phyloP scores from a whole-genome alignment of 1,139 yeast genomes.

The Sugiyamaella paludigena region DNA sequence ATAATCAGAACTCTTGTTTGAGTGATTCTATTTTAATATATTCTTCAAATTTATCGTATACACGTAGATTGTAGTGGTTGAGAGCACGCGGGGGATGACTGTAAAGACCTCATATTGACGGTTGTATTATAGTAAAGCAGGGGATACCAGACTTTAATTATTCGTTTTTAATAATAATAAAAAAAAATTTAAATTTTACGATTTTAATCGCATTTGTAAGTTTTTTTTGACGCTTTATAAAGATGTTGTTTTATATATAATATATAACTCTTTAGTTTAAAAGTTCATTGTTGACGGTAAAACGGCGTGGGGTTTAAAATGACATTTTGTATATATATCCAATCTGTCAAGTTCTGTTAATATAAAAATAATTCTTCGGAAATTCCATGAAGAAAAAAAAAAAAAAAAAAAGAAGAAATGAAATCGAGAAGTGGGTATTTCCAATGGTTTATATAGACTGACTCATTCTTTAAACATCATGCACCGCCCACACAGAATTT shows the following conservation, averaged over 20 bases:
- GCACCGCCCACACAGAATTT: conserved; percentile 2
- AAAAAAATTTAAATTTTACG: conserved; percentile 3
- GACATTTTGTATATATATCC: conserved; percentile 13
- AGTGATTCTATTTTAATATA: background rate
- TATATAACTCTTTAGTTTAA: conserved; percentile 7
- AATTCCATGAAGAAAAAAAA: conserved; percentile 4
- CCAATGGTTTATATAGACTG: conserved; percentile 13
- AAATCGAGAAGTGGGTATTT: background rate
- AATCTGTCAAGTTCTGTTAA: background rate
- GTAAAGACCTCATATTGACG: conserved; percentile 19
- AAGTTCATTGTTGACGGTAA: conserved; percentile 4
- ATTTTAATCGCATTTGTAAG: too few species aligned
- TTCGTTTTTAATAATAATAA: conserved; percentile 7
- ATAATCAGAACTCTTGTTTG: background rate
- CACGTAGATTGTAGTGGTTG: conserved; percentile 13
- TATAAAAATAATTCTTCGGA: too few species aligned
- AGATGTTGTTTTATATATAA: conserved; percentile 5
- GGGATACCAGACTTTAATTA: conserved; percentile 10
- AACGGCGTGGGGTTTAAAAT: conserved; percentile 14
- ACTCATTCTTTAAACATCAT: background rate
- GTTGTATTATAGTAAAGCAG: conserved; percentile 14
- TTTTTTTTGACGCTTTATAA: conserved; percentile 6
- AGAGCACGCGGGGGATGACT: conserved; percentile 12
- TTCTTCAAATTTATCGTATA: conserved; percentile 9
- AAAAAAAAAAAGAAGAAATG: background rate